Conservation (phyloP, 164 flowering plant species). For the Magnolia changhungtana region DNA sequence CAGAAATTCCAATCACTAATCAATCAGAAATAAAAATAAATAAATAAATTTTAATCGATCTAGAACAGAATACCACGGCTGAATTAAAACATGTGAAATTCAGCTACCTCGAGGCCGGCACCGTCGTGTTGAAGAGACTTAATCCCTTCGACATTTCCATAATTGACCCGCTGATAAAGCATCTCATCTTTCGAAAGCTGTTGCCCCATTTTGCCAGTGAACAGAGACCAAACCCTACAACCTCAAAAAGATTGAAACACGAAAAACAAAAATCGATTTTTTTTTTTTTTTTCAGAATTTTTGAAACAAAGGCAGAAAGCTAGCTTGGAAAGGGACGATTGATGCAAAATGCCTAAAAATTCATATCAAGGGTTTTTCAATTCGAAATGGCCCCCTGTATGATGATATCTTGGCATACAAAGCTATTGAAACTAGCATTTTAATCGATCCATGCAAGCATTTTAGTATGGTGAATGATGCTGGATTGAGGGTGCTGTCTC, state of each 20-base stretch:
- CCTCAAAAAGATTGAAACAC: not conserved
- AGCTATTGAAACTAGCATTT: slow-evolving; percentile 41
- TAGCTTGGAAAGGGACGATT: no score
- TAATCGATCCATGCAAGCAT: slow-evolving; percentile 75
- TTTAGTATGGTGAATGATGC: slow-evolving; percentile 54
- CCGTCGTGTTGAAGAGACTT: slow-evolving; percentile 51
- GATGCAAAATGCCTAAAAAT: no score
- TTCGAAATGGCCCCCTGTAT: no score
- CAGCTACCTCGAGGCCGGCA: slow-evolving; percentile 60
- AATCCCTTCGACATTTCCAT: slow-evolving; percentile 51
- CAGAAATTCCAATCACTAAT: no score
- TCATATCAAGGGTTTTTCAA: no score
- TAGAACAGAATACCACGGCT: not conserved
- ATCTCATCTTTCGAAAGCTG: slow-evolving; percentile 67
- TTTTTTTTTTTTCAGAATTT: not conserved
- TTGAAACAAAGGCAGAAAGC: no score
- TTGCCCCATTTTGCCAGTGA: slow-evolving; percentile 43
- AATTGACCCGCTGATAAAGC: slow-evolving; percentile 51
- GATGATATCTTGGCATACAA: slow-evolving; percentile 24
- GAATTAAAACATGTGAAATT: no score
- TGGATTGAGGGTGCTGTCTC: slow-evolving; percentile 54
- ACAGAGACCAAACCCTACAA: not conserved
- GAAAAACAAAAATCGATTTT: no score
- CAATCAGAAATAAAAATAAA: not conserved
- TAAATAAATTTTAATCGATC: not conserved